phyloP scores from a whole-genome alignment of 2,329 filamentous ascomycete species.

The Lasiodiplodia hormozganensis region DNA sequence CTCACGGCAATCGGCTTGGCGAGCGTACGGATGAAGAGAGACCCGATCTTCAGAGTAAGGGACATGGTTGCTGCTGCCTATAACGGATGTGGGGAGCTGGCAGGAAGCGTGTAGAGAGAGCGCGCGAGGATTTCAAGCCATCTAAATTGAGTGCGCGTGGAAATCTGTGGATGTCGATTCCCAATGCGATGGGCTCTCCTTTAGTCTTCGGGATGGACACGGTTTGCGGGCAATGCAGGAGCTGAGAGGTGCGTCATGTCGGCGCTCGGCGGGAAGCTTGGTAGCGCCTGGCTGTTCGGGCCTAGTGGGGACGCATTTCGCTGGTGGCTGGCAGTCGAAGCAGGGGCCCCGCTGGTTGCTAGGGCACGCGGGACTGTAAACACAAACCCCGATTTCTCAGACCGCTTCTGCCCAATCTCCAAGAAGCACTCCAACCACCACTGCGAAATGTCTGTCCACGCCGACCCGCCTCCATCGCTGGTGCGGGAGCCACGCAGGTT shows the following conservation, averaged over 20 bases:
- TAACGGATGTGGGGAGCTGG: neutral
- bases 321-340: neutral
- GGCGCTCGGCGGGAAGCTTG: slow-evolving; percentile 8
- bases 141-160: neutral
- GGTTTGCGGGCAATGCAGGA: neutral
- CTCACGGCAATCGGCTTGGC: slow-evolving; percentile 73
- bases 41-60: slow-evolving; percentile 70
- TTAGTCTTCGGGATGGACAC: neutral
- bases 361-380: slow-evolving; percentile 15
- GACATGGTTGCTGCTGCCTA: slow-evolving; percentile 57
- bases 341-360: slow-evolving; percentile 11
- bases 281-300: slow-evolving; percentile 27
- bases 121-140: neutral
- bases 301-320: slow-evolving; percentile 3
- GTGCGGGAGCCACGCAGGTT: slow-evolving; percentile 74
- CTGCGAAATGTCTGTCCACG: slow-evolving; percentile 52
- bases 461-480: slow-evolving; percentile 59
- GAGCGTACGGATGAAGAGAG: slow-evolving; percentile 68
- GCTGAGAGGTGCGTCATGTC: slow-evolving; percentile 24
- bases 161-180: neutral
- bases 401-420: slow-evolving; percentile 11
- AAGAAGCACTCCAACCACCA: slow-evolving; percentile 17
- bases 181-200: neutral
- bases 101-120: neutral
- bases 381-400: slow-evolving; percentile 17